Evolutionary conservation across 768 basidiomycete genomes (phyloP), one percentile per base, ranked within the genome.

Genomic region (Leccinellum albellum): DNA sequence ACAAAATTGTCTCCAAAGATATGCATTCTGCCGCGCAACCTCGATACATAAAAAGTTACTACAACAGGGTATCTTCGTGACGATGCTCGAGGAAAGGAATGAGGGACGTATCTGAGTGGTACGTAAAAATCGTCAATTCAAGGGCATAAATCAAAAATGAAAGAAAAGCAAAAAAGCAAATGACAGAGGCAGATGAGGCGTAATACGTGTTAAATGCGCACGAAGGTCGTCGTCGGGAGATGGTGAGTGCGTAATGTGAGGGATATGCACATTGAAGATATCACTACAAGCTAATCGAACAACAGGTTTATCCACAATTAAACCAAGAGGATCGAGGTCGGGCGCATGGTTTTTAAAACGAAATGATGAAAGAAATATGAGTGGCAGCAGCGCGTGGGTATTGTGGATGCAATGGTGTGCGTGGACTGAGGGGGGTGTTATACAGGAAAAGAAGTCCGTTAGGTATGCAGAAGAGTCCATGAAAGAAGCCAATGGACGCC

Each of bases 31-130:
- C 69, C 72, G 71, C 66, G 69, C 71, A 70, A 69, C 71, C 54
- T 62, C 58, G 59, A 60, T 70, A 72, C 61, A 72, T 56, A 66
- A 64, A 59, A 55, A 63, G 66, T 62, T 57, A 72, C 70, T 56
- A 64, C 69, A 72, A 70, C 71, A 64, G 69, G 71, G 69, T 70
- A 70, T 70, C 68, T 69, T 65, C 69, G 66, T 72, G 69, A 69
- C 64, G 57, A 63, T 70, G 70, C 62, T 23, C 54, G 45, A 12
- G 57, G 52, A 6, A 31, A 28, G n/a, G 53, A 46, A 17, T 48
- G 53, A 26, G 52, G 37, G 62, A 53, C 53, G 54, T 50, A 53
- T 51, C 47, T 48, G 51, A 47, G 56, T 6, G 56, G 64, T 69
- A 70, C 70, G 68, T 69, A 29, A 68, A 68, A 56, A 70, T 72